Evolutionary conservation across 305 asterid genomes (phyloP).

Genomic region (Striga hermonthica): DNA sequence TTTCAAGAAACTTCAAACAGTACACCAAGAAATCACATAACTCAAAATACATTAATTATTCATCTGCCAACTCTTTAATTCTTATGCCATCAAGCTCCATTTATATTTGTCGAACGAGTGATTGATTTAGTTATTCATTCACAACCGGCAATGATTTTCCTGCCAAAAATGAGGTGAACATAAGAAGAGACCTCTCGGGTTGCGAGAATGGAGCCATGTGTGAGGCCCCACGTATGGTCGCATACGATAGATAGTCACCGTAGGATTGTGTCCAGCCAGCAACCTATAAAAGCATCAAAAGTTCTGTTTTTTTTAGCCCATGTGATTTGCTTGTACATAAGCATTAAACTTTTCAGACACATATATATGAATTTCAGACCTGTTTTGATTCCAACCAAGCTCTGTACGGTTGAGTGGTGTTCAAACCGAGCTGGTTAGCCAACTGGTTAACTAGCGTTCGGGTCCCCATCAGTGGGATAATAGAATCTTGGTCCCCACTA

Average conservation of each 20-base stretch:
- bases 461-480: constrained; percentile 65
- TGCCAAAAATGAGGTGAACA: constrained; percentile 53
- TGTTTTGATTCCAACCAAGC: constrained; percentile 68
- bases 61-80: no score
- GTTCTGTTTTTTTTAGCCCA: neutral
- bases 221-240: constrained; percentile 78
- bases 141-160: constrained; percentile 51
- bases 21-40: no score
- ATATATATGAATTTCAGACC: constrained; percentile 33
- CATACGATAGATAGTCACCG: constrained; percentile 56
- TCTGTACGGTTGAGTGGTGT: constrained; percentile 51
- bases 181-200: constrained; percentile 63
- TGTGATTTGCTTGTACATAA: neutral
- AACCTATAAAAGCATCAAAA: constrained; percentile 36
- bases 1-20: no score
- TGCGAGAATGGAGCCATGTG: constrained; percentile 81
- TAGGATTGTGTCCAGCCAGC: constrained; percentile 79
- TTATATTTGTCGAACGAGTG: neutral
- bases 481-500: constrained; percentile 92
- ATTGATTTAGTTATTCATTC: neutral
- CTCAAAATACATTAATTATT: no score
- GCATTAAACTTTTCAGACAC: neutral
- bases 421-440: constrained; percentile 54
- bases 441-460: constrained; percentile 50
- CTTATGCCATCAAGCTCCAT: neutral